Conservation (phyloP, 192 early-diverging fungal genomes). For the Entomortierella chlamydospora region DNA sequence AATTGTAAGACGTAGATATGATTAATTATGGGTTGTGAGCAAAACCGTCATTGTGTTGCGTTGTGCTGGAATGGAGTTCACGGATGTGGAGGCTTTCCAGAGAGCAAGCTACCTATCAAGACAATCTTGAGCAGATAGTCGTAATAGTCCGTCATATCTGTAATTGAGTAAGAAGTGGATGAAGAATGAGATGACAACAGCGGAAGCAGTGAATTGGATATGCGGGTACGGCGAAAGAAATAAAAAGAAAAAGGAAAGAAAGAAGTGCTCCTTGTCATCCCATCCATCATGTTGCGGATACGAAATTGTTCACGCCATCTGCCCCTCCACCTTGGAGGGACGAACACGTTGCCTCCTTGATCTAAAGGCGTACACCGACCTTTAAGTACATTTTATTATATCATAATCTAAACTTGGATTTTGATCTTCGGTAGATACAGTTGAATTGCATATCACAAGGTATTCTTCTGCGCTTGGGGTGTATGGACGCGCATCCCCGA, state of each 20-base stretch:
- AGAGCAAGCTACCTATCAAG: conserved; percentile 70
- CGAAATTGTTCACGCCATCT: too few species aligned
- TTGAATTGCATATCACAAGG: too few species aligned
- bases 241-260: neutral
- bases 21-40: too few species aligned
- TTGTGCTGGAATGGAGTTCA: too few species aligned
- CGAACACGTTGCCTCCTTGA: conserved; percentile 13
- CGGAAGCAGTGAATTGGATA: neutral
- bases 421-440: too few species aligned
- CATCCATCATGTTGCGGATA: neutral
- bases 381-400: neutral
- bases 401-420: too few species aligned
- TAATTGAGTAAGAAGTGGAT: neutral
- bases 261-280: neutral
- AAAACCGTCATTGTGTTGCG: too few species aligned
- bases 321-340: conserved; percentile 6
- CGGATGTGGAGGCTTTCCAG: too few species aligned
- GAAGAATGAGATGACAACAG: neutral
- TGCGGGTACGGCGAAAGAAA: neutral
- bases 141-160: conserved; percentile 63
- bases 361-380: neutral
- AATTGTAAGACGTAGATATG: neutral
- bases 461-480: too few species aligned
- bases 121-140: conserved; percentile 75
- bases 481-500: too few species aligned